Conservation (phyloP, 2,329 filamentous ascomycete genomes). For the Chalara sp. region DNA sequence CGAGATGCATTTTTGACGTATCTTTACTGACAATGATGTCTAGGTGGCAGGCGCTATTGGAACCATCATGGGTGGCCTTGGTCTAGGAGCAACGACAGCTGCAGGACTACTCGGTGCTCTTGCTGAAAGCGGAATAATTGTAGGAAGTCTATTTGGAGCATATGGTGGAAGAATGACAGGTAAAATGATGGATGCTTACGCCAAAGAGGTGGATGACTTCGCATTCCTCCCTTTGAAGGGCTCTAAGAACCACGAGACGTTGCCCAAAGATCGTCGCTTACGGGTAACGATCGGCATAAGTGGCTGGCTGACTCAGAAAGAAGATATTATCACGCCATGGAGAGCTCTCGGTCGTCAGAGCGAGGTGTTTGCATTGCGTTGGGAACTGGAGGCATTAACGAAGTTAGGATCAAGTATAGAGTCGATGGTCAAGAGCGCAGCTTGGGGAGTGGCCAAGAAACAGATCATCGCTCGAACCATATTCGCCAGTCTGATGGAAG, state of each 20-base stretch:
- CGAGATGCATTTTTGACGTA: no score
- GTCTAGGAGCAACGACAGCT: constrained; percentile 66
- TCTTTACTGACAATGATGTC: no score
- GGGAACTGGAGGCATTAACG: constrained; percentile 71
- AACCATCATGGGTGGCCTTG: constrained; percentile 68
- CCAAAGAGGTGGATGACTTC: constrained; percentile 82
- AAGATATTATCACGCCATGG: constrained; percentile 75
- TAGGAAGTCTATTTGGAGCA: constrained; percentile 86
- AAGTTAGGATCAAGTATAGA: constrained; percentile 75
- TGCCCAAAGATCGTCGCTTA: constrained; percentile 57
- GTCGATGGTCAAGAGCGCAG: constrained; percentile 68
- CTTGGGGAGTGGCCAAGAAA: constrained; percentile 68
- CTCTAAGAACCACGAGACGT: constrained; percentile 34
- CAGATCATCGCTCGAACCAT: constrained; percentile 57
- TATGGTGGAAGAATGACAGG: constrained; percentile 78
- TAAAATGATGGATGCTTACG: constrained; percentile 83
- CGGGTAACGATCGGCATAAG: constrained; percentile 77
- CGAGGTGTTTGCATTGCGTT: constrained; percentile 78
- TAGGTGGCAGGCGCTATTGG: constrained; percentile 67
- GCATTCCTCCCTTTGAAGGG: constrained; percentile 71
- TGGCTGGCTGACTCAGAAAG: constrained; percentile 70
- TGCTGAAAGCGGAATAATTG: constrained; percentile 70
- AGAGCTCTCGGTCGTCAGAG: constrained; percentile 62
- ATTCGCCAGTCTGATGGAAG: constrained; percentile 59
- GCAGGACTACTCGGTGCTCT: constrained; percentile 75